Base-by-base conservation (phyloP, 2,329 filamentous ascomycete species). In the Colletotrichum godetiae region DNA sequence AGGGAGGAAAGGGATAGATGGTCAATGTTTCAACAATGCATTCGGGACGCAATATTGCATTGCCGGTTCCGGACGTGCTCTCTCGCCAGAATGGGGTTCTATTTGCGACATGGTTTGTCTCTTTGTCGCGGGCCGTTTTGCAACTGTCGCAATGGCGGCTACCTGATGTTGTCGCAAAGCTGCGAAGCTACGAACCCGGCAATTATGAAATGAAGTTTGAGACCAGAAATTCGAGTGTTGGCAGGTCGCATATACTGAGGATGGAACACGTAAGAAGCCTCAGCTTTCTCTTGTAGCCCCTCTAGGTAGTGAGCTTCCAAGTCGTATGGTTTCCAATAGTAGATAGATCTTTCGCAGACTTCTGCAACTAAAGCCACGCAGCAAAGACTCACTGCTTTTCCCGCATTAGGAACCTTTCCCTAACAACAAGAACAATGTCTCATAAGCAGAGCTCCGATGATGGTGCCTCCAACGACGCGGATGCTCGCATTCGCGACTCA, bases 21-120 rank as follows among this genome's bases (percentile, higher is more conserved):
- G 67, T 46, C 67, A 66, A 66, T 61, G 67, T 31, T 49, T 46
- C 35, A n/a, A 70, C 71, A 73, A 71, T 70, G 61, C 46, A 55
- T 64, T 42, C 63, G 19, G 33, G 4, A 8, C 24, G 29, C 71
- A 49, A 57, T 49, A 64, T 55, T 56, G 68, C 46, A 57, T 42
- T 70, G 67, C 67, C 61, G 46, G 11, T 60, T 57, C 13, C 71
- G 67, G 56, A 7, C 7, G 15, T 11, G 42, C 42, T 15, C 59
- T 69, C 49, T 69, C 49, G 46, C 27, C 24, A 49, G 12, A n/a
- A 1, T 15, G 3, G 37, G 3, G n/a, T 70, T 65, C 71, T 70
- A 57, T 61, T 62, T 66, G 22, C 60, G 71, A 46, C 3, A 10
- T 11, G 8, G 27, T 5, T 0, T 1, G 5, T 13, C 24, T 11